Conservation (phyloP, 805 yeast species). For the Candida pini region DNA sequence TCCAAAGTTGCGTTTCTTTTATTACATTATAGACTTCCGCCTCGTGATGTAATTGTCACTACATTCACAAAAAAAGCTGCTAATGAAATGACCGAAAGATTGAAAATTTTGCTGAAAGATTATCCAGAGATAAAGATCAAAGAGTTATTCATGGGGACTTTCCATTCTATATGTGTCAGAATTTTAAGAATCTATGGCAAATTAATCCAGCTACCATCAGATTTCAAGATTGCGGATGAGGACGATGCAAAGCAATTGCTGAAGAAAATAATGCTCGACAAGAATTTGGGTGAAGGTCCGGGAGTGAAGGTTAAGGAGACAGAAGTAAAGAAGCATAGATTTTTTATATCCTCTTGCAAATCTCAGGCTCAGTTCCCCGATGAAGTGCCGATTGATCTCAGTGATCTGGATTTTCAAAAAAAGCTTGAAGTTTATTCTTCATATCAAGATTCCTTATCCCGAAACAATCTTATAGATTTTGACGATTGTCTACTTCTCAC, state of each 20-base stretch:
- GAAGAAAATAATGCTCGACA: constrained; percentile 27
- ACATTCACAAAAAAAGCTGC: constrained; percentile 95
- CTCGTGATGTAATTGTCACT: constrained; percentile 69
- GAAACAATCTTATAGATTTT: constrained; percentile 57
- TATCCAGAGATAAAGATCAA: constrained; percentile 29
- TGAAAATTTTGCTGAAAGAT: constrained; percentile 32
- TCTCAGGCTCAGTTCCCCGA: constrained; percentile 43
- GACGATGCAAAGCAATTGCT: constrained; percentile 49
- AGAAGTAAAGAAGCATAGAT: constrained; percentile 35
- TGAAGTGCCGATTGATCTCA: constrained; percentile 23
- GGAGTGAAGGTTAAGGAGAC: constrained; percentile 25
- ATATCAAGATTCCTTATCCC: constrained; percentile 46
- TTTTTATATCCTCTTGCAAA: constrained; percentile 51
- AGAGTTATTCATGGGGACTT: constrained; percentile 73
- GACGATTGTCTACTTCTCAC: constrained; percentile 72
- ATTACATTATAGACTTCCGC: constrained; percentile 43
- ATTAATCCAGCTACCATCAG: constrained; percentile 35
- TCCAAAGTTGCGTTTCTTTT: constrained; percentile 73
- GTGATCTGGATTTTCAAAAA: constrained; percentile 22
- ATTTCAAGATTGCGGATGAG: constrained; percentile 58
- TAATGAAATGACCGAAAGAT: constrained; percentile 68
- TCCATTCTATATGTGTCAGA: constrained; percentile 74
- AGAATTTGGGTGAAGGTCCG: constrained; percentile 8
- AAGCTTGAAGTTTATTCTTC: constrained; percentile 39
- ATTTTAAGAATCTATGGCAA: constrained; percentile 53